These are phyloP conservation scores for Yamadazyma membranifaciens DNA, from an alignment of 1,139 yeast genomes.

Conservation along the genomic window DNA sequence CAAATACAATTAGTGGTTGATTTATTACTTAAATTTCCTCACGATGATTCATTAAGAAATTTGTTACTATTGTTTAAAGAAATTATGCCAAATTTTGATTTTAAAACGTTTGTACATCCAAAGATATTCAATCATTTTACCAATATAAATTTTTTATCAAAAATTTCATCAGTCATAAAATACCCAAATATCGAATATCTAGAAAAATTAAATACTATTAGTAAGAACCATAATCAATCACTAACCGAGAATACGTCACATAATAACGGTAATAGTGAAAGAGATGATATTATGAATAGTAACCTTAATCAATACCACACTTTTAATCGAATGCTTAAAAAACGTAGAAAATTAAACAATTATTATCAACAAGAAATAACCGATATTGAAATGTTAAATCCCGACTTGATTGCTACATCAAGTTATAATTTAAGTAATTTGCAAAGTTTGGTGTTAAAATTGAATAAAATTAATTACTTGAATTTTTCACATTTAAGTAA, in stretches of 20 bases:
- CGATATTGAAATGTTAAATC: conserved; percentile 15
- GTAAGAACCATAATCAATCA: background rate
- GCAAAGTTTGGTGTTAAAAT: conserved; percentile 17
- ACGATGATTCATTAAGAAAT: conserved; percentile 28
- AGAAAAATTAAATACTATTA: conserved; percentile 11
- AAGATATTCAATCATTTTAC: background rate
- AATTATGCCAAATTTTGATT: conserved; percentile 25
- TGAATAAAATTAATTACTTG: conserved; percentile 17
- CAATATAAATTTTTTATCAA: background rate
- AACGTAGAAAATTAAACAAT: conserved; percentile 9
- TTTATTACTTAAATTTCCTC: conserved; percentile 32
- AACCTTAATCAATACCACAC: conserved; percentile 15
- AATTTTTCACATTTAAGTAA: conserved; percentile 5
- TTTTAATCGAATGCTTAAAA: conserved; percentile 14
- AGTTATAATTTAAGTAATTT: conserved; percentile 20
- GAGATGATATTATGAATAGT: conserved; percentile 1
- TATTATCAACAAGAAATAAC: conserved; percentile 5
- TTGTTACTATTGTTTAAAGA: conserved; percentile 24
- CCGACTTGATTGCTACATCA: conserved; percentile 12
- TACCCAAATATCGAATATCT: conserved; percentile 17
- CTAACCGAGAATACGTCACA: no score
- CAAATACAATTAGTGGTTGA: conserved; percentile 34
- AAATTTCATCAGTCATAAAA: conserved; percentile 10
- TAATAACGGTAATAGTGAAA: background rate
- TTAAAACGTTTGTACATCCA: conserved; percentile 7